Percentiles rank a stretch among this genome's conserved stretches.
phyloP scores from a whole-genome alignment of 1,284 basidiomycete genomes.

The Crocinoboletus sp. region DNA sequence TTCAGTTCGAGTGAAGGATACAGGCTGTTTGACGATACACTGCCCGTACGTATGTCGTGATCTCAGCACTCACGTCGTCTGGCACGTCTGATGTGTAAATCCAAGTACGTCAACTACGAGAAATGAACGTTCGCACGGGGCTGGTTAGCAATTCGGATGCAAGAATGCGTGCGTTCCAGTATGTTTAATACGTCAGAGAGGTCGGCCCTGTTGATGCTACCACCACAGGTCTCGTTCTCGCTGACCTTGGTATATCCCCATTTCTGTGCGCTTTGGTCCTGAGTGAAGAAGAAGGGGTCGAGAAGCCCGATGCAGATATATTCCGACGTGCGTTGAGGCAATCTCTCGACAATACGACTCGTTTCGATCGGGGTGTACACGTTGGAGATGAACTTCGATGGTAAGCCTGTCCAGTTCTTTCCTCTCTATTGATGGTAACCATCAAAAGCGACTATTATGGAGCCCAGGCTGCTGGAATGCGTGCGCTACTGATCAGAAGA shows the following conservation, averaged over 20 bases:
- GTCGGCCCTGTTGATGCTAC: slow-evolving; percentile 1
- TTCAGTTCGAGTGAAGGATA: slow-evolving; percentile 73
- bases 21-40: slow-evolving; percentile 56
- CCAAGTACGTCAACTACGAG: slow-evolving; percentile 46
- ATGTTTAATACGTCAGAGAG: neutral
- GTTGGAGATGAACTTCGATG: slow-evolving; percentile 66
- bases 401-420: slow-evolving; percentile 36
- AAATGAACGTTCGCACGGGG: slow-evolving; percentile 47
- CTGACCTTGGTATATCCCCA: slow-evolving; percentile 50
- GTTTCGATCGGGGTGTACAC: slow-evolving; percentile 50
- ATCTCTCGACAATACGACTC: slow-evolving; percentile 24
- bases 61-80: neutral
- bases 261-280: slow-evolving; percentile 52
- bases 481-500: slow-evolving; percentile 54
- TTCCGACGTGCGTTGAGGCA: slow-evolving; percentile 45
- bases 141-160: slow-evolving; percentile 68
- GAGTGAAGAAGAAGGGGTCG: slow-evolving; percentile 60
- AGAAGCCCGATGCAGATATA: slow-evolving; percentile 61
- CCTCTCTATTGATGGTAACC: slow-evolving; percentile 7
- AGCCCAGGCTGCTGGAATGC: slow-evolving; percentile 53
- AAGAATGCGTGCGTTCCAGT: slow-evolving; percentile 52
- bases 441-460: slow-evolving; percentile 62
- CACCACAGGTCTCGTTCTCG: slow-evolving; percentile 46
- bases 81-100: slow-evolving; percentile 6
- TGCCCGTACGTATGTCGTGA: slow-evolving; percentile 50